phyloP scores from a whole-genome alignment of 176 grass and related monocot genomes.

The Lolium rigidum region DNA sequence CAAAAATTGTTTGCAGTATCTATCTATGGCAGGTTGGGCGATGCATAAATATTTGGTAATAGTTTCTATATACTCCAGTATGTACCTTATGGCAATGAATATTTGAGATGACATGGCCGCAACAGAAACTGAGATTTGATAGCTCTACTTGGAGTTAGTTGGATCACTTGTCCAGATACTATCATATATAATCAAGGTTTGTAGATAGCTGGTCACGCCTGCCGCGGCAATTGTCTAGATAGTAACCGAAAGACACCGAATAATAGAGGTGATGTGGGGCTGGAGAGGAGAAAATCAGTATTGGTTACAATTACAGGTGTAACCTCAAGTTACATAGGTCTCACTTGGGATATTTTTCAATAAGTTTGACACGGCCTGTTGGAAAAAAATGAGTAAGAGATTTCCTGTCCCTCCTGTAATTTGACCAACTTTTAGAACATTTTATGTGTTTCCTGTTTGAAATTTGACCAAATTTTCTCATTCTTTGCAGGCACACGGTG shows the following conservation, averaged over 20 bases:
- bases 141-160: background rate
- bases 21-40: too few relatives aligned
- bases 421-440: background rate
- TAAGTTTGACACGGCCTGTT: background rate
- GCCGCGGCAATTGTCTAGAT: too few relatives aligned
- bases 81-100: too few relatives aligned
- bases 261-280: background rate
- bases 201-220: too few relatives aligned
- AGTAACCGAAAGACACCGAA: background rate
- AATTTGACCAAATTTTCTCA: background rate
- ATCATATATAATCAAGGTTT: too few relatives aligned
- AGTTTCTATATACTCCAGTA: too few relatives aligned
- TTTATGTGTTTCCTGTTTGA: background rate
- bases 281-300: background rate
- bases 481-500: background rate
- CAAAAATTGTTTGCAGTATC: background rate
- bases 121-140: background rate
- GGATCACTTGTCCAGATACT: background rate
- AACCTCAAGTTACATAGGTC: background rate
- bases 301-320: background rate
- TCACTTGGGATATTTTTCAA: background rate
- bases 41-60: too few relatives aligned
- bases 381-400: background rate
- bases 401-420: background rate
- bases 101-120: background rate